A percentile compares a stretch with the other conserved stretches of the same genome.
Evolutionary conservation across 208 protist species (phyloP).

Genomic region (Novymonas esmeraldas): DNA sequence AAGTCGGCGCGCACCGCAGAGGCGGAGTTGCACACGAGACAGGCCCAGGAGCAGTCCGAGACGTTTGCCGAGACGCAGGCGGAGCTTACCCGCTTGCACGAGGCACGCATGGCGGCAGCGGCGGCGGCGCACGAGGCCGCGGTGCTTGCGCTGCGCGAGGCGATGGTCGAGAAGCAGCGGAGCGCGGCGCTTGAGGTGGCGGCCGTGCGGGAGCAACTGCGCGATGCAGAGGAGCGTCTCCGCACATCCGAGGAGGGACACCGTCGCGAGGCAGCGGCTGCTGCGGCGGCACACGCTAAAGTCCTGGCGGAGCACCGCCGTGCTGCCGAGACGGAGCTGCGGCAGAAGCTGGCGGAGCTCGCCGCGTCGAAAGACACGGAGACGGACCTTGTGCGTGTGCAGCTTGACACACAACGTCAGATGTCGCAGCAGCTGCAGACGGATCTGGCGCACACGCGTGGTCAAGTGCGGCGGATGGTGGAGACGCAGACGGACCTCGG

Average conservation of each 20-base stretch:
- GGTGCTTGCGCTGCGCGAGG: slow-evolving; percentile 25
- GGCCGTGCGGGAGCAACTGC: neutral
- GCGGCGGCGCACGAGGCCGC: slow-evolving; percentile 5
- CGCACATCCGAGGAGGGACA: neutral
- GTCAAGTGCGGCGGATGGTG: slow-evolving; percentile 9
- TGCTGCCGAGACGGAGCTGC: slow-evolving; percentile 9
- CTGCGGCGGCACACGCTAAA: slow-evolving; percentile 11
- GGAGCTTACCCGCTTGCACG: neutral
- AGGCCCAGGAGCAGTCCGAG: neutral
- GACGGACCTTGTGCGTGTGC: slow-evolving; percentile 12
- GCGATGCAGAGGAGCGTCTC: slow-evolving; percentile 1
- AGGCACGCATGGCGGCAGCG: neutral
- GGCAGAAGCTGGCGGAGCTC: slow-evolving; percentile 16
- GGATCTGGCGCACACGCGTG: slow-evolving; percentile 8
- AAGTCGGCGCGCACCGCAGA: neutral
- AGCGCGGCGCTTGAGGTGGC: neutral
- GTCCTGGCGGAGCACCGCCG: slow-evolving; percentile 8
- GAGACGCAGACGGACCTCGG: slow-evolving; percentile 17
- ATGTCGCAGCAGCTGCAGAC: neutral
- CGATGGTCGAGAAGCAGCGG: slow-evolving; percentile 6
- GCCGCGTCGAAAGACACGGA: slow-evolving; percentile 12
- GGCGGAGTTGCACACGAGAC: neutral
- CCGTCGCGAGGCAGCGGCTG: neutral
- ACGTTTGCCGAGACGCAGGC: neutral
- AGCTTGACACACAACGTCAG: neutral